Percentiles rank a stretch among this genome's conserved stretches.
These are phyloP conservation scores for Pythium vanterpoolii DNA, from an alignment of 352 stramenopile genomes.

Conservation along the genomic window DNA sequence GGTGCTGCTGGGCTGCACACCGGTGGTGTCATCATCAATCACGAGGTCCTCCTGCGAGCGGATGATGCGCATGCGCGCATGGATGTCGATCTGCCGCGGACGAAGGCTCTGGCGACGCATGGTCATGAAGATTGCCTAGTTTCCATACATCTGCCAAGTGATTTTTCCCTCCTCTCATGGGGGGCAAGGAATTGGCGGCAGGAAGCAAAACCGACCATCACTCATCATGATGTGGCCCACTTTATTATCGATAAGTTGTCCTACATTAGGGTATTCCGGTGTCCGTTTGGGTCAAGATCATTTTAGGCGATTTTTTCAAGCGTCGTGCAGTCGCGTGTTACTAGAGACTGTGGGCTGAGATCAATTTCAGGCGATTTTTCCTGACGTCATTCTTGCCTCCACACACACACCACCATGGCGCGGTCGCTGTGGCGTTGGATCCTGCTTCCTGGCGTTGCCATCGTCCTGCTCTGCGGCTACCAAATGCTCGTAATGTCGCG, in stretches of 20 bases:
- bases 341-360: neutral
- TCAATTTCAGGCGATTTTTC: neutral
- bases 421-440: neutral
- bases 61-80: conserved; percentile 84
- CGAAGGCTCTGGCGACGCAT: conserved; percentile 85
- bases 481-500: conserved; percentile 17
- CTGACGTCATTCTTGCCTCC: neutral
- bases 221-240: neutral
- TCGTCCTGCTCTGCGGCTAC: conserved; percentile 16
- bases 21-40: conserved; percentile 49
- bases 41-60: conserved; percentile 78
- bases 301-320: no score
- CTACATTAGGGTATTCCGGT: neutral
- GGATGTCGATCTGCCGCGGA: conserved; percentile 85
- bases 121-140: neutral
- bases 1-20: conserved; percentile 31
- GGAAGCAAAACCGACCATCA: neutral
- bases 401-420: neutral
- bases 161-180: neutral
- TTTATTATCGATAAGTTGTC: neutral
- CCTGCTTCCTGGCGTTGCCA: conserved; percentile 11
- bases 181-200: neutral
- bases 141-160: conserved; percentile 12
- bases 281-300: neutral
- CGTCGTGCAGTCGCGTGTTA: no score